Conservation (phyloP, 805 yeast species). For the Kazachstania bromeliacearum region DNA sequence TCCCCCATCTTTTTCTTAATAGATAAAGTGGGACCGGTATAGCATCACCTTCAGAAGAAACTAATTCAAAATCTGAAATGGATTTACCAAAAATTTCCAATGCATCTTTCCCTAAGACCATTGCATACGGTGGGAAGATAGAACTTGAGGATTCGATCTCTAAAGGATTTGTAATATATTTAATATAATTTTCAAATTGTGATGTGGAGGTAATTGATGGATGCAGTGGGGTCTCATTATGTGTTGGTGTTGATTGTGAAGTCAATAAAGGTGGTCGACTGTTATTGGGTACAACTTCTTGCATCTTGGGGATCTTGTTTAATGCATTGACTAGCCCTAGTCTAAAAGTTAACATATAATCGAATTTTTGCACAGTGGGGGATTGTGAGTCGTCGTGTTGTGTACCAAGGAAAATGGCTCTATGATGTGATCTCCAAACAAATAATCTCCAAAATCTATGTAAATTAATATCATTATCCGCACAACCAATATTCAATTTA, state of each 20-base stretch:
- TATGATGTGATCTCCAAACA: slow-evolving; percentile 74
- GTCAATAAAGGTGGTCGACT: not conserved
- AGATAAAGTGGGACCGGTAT: slow-evolving; percentile 52
- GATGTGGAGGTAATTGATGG: slow-evolving; percentile 12
- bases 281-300: not conserved
- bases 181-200: slow-evolving; percentile 58
- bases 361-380: slow-evolving; percentile 37
- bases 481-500: slow-evolving; percentile 42
- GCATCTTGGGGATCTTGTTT: slow-evolving; percentile 7
- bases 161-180: slow-evolving; percentile 63
- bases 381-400: slow-evolving; percentile 16
- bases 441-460: slow-evolving; percentile 60
- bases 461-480: slow-evolving; percentile 44
- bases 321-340: slow-evolving; percentile 45
- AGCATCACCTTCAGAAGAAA: slow-evolving; percentile 62
- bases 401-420: slow-evolving; percentile 51
- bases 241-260: not conserved
- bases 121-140: slow-evolving; percentile 67
- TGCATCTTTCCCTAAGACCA: slow-evolving; percentile 67
- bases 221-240: not conserved
- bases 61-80: slow-evolving; percentile 61
- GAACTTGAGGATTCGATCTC: slow-evolving; percentile 58
- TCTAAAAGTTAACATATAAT: slow-evolving; percentile 39
- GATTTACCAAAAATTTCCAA: slow-evolving; percentile 56
- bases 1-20: slow-evolving; percentile 69